A percentile compares a stretch with the other conserved stretches of the same genome.
Conservation (phyloP, 768 basidiomycete species). For the Asterophora parasitica region DNA sequence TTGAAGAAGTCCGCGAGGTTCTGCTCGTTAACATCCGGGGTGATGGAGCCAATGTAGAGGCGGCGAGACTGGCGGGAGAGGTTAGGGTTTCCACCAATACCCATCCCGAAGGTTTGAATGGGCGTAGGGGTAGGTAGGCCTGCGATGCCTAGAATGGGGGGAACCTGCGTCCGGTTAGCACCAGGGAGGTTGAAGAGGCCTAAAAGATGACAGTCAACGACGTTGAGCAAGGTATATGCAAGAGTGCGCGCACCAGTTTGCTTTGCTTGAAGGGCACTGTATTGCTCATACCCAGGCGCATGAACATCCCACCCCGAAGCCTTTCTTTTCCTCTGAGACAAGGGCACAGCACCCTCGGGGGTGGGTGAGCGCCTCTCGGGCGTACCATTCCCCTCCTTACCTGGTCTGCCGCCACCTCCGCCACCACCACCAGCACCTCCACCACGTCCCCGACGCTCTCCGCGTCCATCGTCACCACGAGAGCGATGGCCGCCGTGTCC, state of each 20-base stretch:
- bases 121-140: slow-evolving; percentile 81
- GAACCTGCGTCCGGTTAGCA: slow-evolving; percentile 84
- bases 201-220: slow-evolving; percentile 23
- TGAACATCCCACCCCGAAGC: slow-evolving; percentile 96
- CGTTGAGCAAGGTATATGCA: slow-evolving; percentile 7
- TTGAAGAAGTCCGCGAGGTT: slow-evolving; percentile 95
- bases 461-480: slow-evolving; percentile 30
- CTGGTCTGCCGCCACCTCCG: slow-evolving; percentile 40
- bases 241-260: slow-evolving; percentile 68
- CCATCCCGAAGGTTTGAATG: slow-evolving; percentile 82
- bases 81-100: slow-evolving; percentile 83
- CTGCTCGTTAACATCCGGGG: slow-evolving; percentile 89
- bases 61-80: slow-evolving; percentile 90
- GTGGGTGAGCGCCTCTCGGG: slow-evolving; percentile 86
- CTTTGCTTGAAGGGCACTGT: slow-evolving; percentile 96
- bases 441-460: slow-evolving; percentile 32
- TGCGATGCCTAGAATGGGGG: slow-evolving; percentile 75
- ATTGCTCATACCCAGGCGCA: slow-evolving; percentile 92
- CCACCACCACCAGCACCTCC: slow-evolving; percentile 19
- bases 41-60: slow-evolving; percentile 96
- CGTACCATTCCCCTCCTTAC: slow-evolving; percentile 56
- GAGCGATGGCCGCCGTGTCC: slow-evolving; percentile 36
- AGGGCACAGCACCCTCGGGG: slow-evolving; percentile 73
- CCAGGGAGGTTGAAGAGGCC: slow-evolving; percentile 97
- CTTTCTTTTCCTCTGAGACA: slow-evolving; percentile 84